Evolutionary conservation across 73 alveolate genomes (phyloP), one percentile per base, ranked within the genome.

Genomic region (Tetrahymena borealis): DNA sequence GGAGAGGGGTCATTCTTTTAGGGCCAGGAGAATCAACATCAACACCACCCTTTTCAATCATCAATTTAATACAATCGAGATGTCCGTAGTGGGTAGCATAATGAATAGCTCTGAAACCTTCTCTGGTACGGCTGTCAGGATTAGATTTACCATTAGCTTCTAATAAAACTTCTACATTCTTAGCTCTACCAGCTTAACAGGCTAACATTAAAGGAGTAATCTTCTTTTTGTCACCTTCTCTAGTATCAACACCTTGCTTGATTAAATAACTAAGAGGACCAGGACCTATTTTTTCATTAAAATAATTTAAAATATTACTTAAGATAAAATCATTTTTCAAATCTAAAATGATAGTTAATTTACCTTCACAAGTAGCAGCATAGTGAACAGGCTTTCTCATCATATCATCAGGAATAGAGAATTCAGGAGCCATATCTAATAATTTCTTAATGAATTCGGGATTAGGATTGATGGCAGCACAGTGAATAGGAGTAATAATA

Each of bases 401-500:
- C 24, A 96, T 95, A 39, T 91, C 96, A 94, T 98, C 99, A 33
- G 95, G 91, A 38, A 95, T 90, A 79, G 93, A 94, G 91, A 91
- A 90, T 95, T 94, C 97, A 15, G 98, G 99, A 4, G 97, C 95
- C 28, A 92, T 91, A 33, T 97, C 98, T 7, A 98, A 42, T 90
- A 98, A 90, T 78, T 92, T 94, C 78, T 96, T 91, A 16, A 98
- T 90, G 93, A 94, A 93, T 38, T 94, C 91, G 18, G 97, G 94
- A 94, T 98, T 97, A 4, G 99, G 99, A 91, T 98, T 98, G 36
- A 98, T 98, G 90, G 99, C 98, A 38, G 99, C 99, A 77, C 98
- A 97, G 94, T 98, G 99, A 91, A 98, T 94, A 5, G 99, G 99
- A 78, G 99, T 98, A 90, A 98, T 96, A 33, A 96, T 97, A 60